Percentiles rank a stretch among this genome's conserved stretches.
These are phyloP conservation scores for Petunia secreta DNA, from an alignment of 257 asterid genomes.

Conservation along the genomic window DNA sequence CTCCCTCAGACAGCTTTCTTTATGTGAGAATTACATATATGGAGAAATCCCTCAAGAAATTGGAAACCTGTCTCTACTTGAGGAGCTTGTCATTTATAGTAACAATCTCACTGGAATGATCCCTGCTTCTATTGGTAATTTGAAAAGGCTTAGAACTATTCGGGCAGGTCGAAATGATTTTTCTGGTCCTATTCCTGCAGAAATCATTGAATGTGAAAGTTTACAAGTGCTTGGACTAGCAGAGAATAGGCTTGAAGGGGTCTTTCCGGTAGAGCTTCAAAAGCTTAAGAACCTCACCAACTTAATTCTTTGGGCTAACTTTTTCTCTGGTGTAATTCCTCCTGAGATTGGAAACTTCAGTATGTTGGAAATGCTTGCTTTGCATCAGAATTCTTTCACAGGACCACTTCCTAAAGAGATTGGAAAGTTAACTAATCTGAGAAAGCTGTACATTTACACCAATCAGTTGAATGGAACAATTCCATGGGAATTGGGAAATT, in stretches of 20 bases:
- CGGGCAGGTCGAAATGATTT: constrained; percentile 67
- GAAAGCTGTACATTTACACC: constrained; percentile 63
- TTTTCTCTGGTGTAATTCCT: constrained; percentile 67
- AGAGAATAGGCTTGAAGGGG: constrained; percentile 65
- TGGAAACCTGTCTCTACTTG: constrained; percentile 55
- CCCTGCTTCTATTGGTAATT: constrained; percentile 58
- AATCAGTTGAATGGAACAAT: constrained; percentile 74
- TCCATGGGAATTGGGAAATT: constrained; percentile 66
- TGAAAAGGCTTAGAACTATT: constrained; percentile 63
- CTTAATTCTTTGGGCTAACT: constrained; percentile 69
- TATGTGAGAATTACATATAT: constrained; percentile 72
- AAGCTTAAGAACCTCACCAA: constrained; percentile 52
- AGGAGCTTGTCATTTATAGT: constrained; percentile 81
- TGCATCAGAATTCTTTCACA: constrained; percentile 60
- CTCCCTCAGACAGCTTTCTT: constrained; percentile 60
- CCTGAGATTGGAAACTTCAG: constrained; percentile 75
- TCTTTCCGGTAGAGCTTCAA: constrained; percentile 66
- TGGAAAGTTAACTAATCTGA: constrained; percentile 55
- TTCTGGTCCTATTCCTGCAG: constrained; percentile 69
- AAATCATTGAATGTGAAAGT: constrained; percentile 64
- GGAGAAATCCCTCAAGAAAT: constrained; percentile 71
- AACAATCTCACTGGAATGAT: constrained; percentile 75
- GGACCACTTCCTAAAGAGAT: constrained; percentile 71
- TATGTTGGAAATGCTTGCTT: constrained; percentile 64
- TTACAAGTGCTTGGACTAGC: constrained; percentile 69